phyloP scores from a whole-genome alignment of 352 stramenopile species.

The Globisporangium takayamanum region DNA sequence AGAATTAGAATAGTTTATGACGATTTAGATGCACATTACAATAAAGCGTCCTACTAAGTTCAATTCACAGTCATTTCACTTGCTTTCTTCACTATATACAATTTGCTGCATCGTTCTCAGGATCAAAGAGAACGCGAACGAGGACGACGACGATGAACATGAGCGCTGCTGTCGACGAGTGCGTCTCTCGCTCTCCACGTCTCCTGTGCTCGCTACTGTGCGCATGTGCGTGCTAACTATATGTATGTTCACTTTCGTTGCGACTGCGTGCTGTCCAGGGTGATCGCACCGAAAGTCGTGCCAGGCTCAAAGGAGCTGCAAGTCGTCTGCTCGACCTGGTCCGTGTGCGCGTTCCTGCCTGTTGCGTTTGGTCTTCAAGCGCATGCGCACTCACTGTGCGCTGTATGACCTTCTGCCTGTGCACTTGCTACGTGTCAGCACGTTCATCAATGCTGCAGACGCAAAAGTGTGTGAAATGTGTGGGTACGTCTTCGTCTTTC shows the following conservation, averaged over 20 bases:
- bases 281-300: conserved; percentile 46
- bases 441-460: conserved; percentile 57
- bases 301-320: conserved; percentile 47
- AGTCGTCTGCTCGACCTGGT: conserved; percentile 54
- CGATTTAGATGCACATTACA: too few species aligned
- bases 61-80: too few species aligned
- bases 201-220: background rate
- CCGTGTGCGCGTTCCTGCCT: background rate
- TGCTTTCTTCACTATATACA: too few species aligned
- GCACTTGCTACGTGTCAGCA: conserved; percentile 22
- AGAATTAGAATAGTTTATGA: background rate
- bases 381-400: background rate
- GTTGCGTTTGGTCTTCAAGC: background rate
- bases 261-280: conserved; percentile 2
- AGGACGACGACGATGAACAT: background rate
- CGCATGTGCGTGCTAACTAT: background rate
- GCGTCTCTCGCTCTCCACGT: background rate
- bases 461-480: conserved; percentile 63
- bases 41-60: too few species aligned
- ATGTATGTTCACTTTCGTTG: background rate
- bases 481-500: conserved; percentile 29
- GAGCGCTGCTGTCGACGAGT: conserved; percentile 4
- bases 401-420: background rate
- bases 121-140: background rate
- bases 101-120: too few species aligned